Evolutionary conservation across 2,329 filamentous ascomycete genomes (phyloP).

Genomic region (Moelleriella libera): DNA sequence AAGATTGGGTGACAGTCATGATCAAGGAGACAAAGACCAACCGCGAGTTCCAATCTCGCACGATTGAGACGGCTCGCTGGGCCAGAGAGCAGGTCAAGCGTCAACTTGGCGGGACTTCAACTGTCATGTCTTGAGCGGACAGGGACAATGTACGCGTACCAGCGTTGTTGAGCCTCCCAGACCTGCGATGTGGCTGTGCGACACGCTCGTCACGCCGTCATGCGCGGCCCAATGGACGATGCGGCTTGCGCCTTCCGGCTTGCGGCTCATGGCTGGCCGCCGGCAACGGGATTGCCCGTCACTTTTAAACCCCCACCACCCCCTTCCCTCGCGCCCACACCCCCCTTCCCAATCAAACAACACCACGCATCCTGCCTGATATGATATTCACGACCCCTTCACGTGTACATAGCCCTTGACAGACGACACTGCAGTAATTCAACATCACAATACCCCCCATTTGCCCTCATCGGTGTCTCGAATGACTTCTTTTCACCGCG

Average conservation of each 20-base stretch:
- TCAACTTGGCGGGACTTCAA: conserved; percentile 47
- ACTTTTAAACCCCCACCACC: too few relatives aligned
- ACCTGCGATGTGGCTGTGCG: not conserved
- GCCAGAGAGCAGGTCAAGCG: conserved; percentile 95
- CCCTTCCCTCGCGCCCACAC: too few relatives aligned
- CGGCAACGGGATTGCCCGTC: too few relatives aligned
- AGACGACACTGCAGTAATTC: conserved; percentile 21
- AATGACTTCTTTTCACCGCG: not conserved
- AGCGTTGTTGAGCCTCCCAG: not conserved
- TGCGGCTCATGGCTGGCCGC: too few relatives aligned
- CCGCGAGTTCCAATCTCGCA: conserved; percentile 72
- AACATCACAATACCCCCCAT: conserved; percentile 25
- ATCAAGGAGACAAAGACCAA: conserved; percentile 87
- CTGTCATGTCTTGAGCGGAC: conserved; percentile 32
- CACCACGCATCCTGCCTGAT: conserved; percentile 15
- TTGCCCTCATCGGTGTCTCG: not conserved
- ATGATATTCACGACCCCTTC: conserved; percentile 22
- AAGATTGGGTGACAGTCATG: conserved; percentile 79
- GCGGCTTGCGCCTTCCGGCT: too few relatives aligned
- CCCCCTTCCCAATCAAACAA: too few relatives aligned
- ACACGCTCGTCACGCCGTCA: not conserved
- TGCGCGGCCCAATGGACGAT: not conserved
- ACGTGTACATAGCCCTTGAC: conserved; percentile 20
- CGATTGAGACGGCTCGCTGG: conserved; percentile 91
- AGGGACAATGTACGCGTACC: not conserved